phyloP scores from a whole-genome alignment of 257 asterid genomes.

The Gardenia jasminoides region DNA sequence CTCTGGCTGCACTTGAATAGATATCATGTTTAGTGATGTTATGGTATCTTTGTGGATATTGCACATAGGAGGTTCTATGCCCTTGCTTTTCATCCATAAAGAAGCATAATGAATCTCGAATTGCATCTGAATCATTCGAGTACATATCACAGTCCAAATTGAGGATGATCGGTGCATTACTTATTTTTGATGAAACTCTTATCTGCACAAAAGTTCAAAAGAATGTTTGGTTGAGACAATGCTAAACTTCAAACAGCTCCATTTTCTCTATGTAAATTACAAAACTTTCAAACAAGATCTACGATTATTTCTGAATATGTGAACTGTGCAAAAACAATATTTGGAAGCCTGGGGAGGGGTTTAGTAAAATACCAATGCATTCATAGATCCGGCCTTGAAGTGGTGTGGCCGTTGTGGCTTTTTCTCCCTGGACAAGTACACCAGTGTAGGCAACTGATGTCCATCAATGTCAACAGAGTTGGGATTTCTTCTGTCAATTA shows the following conservation, averaged over 20 bases:
- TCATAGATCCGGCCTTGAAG: slow-evolving; percentile 71
- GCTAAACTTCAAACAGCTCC: neutral
- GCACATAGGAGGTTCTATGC: slow-evolving; percentile 46
- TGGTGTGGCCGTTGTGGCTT: slow-evolving; percentile 44
- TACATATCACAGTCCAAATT: slow-evolving; percentile 94
- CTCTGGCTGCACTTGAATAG: slow-evolving; percentile 36
- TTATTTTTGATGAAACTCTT: slow-evolving; percentile 71
- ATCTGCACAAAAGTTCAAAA: slow-evolving; percentile 43
- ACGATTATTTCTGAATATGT: neutral
- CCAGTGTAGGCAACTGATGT: slow-evolving; percentile 44
- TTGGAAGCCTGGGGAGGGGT: neutral
- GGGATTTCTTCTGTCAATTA: slow-evolving; percentile 38
- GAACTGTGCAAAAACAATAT: neutral
- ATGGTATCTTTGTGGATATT: slow-evolving; percentile 56
- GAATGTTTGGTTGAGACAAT: neutral
- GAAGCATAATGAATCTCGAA: slow-evolving; percentile 69
- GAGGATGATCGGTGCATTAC: slow-evolving; percentile 76
- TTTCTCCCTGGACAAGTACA: slow-evolving; percentile 58
- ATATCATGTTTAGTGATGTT: slow-evolving; percentile 54
- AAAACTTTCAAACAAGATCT: neutral
- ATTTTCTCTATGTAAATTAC: neutral
- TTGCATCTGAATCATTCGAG: slow-evolving; percentile 63
- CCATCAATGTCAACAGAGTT: slow-evolving; percentile 36
- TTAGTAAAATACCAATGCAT: slow-evolving; percentile 42
- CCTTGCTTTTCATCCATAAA: slow-evolving; percentile 67